phyloP scores from a whole-genome alignment of 2,329 filamentous ascomycete genomes.

The Colletotrichum coccodes region DNA sequence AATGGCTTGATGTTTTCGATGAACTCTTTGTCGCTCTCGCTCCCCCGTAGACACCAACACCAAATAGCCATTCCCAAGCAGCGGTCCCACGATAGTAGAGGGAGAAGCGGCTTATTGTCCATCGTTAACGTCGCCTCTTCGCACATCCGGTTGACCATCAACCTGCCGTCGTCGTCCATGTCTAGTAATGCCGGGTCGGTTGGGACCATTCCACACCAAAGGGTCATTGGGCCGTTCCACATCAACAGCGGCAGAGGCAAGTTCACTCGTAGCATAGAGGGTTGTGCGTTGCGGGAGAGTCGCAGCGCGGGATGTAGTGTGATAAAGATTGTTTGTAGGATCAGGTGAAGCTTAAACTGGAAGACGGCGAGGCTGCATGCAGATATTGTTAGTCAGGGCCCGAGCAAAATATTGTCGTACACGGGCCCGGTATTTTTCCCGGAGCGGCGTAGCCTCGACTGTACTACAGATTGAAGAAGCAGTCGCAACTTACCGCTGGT shows the following conservation, averaged over 20 bases:
- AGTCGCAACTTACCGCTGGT: slow-evolving; percentile 2
- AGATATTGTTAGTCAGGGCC: background rate
- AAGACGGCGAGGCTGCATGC: slow-evolving; percentile 17
- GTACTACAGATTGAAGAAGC: too few relatives aligned
- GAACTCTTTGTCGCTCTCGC: slow-evolving; percentile 23
- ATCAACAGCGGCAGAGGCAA: slow-evolving; percentile 14
- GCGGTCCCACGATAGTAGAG: slow-evolving; percentile 19
- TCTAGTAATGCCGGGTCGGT: slow-evolving; percentile 8
- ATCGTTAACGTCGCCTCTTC: slow-evolving; percentile 5
- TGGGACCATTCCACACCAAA: slow-evolving; percentile 10
- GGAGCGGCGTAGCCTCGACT: background rate
- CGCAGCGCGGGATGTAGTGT: slow-evolving; percentile 16
- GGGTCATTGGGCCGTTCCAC: slow-evolving; percentile 14
- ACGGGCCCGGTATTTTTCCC: too few relatives aligned
- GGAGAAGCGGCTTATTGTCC: slow-evolving; percentile 18
- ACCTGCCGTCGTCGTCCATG: background rate
- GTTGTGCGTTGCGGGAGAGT: slow-evolving; percentile 20
- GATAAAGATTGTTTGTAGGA: slow-evolving; percentile 25
- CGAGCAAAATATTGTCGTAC: background rate
- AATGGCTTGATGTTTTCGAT: slow-evolving; percentile 25
- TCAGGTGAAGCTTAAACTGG: slow-evolving; percentile 26
- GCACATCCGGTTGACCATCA: slow-evolving; percentile 20
- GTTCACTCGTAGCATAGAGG: slow-evolving; percentile 4
- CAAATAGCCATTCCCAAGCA: slow-evolving; percentile 25
- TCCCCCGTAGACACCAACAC: slow-evolving; percentile 24